A percentile compares a stretch with the other conserved stretches of the same genome.
Evolutionary conservation across 345 rosid genomes (phyloP).

Genomic region (Pugionium cornutum): DNA sequence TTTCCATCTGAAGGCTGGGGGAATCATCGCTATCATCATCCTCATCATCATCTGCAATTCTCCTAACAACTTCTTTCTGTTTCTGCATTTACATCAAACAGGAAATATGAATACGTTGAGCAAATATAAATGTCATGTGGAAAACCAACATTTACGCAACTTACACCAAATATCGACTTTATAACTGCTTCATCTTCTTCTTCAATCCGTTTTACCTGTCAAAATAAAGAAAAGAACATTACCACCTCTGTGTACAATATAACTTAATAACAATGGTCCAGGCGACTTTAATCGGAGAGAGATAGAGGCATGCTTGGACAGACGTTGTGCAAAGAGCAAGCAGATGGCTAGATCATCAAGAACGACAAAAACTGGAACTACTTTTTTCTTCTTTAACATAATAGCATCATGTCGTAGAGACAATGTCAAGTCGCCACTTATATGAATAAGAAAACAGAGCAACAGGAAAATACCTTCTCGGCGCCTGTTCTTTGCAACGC

Average conservation of each 20-base stretch:
- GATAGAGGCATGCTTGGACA: not conserved
- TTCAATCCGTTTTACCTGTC: conserved; percentile 59
- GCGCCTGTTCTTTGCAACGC: conserved; percentile 74
- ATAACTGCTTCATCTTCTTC: conserved; percentile 77
- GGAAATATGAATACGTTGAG: conserved; percentile 12
- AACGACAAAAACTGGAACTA: not conserved
- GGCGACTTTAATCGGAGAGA: conserved; percentile 9
- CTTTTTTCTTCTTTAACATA: not conserved
- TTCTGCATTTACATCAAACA: conserved; percentile 38
- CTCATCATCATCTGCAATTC: conserved; percentile 61
- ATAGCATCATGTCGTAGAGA: not conserved
- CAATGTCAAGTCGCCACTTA: not conserved
- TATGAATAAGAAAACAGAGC: conserved; percentile 15
- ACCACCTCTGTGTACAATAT: not conserved
- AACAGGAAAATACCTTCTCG: conserved; percentile 50
- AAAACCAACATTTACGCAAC: conserved; percentile 15
- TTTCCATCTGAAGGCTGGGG: conserved; percentile 32
- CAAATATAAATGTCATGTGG: conserved; percentile 3
- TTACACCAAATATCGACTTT: conserved; percentile 61
- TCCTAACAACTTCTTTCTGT: conserved; percentile 52
- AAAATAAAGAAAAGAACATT: not conserved
- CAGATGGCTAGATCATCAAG: conserved; percentile 2
- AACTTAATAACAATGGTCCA: conserved; percentile 10
- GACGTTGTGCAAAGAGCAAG: not conserved
- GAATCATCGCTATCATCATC: conserved; percentile 38